Base-by-base conservation (phyloP, 352 stramenopile species). In the Phytopythium sindhum region DNA sequence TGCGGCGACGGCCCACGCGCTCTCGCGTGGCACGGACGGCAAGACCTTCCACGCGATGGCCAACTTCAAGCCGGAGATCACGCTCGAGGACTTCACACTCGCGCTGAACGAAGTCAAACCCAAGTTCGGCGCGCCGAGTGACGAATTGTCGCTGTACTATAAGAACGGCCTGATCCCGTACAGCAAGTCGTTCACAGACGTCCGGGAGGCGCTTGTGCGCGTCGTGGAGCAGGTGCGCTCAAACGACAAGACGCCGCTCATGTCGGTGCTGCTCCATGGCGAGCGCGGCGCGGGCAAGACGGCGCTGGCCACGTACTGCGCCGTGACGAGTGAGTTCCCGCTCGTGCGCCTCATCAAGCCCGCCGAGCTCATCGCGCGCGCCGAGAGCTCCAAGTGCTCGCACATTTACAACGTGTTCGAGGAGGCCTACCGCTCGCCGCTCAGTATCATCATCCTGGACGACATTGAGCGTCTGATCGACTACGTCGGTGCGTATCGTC, bases 401-500 rank as follows among this genome's bases (percentile, higher is more conserved):
- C 89, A 89, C 76, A 98, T 98, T 57, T 93, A 98, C 77, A 98
- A 91, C 57, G 78, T 97, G 21, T 98, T 98, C 64, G 88, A 99
- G 68, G 97, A 99, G 78, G 97, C 97, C 7, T 99, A 99, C 78
- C 98, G 98, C 69, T 98, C 94, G 44, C 89, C 97, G 1, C 81
- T 99, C 14, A 98, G 96, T 24, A 93, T 99, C 64, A 99, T 99
- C 77, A 97, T 99, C 63, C 91, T 99, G 50, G 98, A 99, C 78
- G 97, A 99, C 75, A 97, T 99, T 66, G 98, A 99, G 80, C 93
- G 98, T 21, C 86, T 99, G 44, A 98, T 99, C 74, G 97, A 99
- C 72, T 99, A 93, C 57, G 86, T 93, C 69, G 86, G 84, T 90
- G 66, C 60, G 81, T 14, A 41, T 51, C 52, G 29, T 42, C 19